Percentiles rank a stretch among this genome's conserved stretches.
Evolutionary conservation across 2,329 filamentous ascomycete species (phyloP).

Genomic region (Ophiosphaerella herpotricha): DNA sequence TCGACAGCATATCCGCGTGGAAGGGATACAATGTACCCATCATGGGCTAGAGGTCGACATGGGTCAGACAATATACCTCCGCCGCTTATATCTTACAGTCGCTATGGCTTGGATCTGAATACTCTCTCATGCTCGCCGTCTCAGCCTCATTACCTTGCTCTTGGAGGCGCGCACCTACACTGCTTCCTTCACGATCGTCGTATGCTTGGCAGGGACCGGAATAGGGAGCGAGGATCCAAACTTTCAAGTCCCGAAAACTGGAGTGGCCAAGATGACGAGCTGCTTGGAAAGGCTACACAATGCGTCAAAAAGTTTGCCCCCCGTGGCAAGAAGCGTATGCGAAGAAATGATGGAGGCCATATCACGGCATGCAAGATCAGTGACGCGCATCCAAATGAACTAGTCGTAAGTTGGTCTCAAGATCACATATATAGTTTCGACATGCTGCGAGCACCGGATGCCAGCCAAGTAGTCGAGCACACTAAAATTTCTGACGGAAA

Average conservation of each 20-base stretch:
- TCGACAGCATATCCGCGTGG: conserved; percentile 65
- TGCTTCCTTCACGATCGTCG: conserved; percentile 71
- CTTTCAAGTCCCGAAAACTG: conserved; percentile 49
- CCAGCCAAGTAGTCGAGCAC: conserved; percentile 46
- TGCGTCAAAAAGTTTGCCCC: conserved; percentile 71
- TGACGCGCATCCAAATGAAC: conserved; percentile 69
- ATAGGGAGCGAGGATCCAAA: conserved; percentile 58
- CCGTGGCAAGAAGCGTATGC: conserved; percentile 60
- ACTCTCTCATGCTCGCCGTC: conserved; percentile 70
- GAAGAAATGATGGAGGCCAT: conserved; percentile 62
- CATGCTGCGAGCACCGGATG: conserved; percentile 63
- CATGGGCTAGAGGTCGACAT: conserved; percentile 39
- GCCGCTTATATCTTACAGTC: conserved; percentile 69
- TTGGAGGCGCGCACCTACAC: conserved; percentile 70
- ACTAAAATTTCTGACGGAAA: conserved; percentile 19
- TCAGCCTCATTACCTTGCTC: conserved; percentile 71
- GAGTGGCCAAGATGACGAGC: conserved; percentile 55
- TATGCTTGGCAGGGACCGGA: conserved; percentile 66
- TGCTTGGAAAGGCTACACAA: conserved; percentile 63
- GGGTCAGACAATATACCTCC: conserved; percentile 60
- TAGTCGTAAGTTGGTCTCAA: conserved; percentile 70
- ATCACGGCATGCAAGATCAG: conserved; percentile 75
- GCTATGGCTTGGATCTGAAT: conserved; percentile 66
- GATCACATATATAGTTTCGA: conserved; percentile 71
- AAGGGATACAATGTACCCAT: conserved; percentile 25